phyloP scores from a whole-genome alignment of 192 early-diverging fungal genomes.

The Bifiguratus adelaidae region DNA sequence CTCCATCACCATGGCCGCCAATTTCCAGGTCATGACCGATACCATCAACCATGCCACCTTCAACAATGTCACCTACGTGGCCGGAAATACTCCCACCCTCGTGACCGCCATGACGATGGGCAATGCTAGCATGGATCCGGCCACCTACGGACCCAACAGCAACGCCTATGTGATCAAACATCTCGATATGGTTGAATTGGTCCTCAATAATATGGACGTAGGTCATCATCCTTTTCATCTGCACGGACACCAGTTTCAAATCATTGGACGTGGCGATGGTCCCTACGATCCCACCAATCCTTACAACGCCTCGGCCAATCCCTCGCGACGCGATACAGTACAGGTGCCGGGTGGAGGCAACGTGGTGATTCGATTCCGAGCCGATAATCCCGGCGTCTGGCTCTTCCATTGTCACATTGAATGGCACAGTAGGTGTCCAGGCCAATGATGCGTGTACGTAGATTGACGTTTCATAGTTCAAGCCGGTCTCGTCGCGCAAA shows the following conservation, averaged over 20 bases:
- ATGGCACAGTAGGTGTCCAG: slow-evolving; percentile 32
- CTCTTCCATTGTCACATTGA: slow-evolving; percentile 85
- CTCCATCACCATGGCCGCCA: slow-evolving; percentile 39
- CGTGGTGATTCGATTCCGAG: slow-evolving; percentile 59
- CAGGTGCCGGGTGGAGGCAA: slow-evolving; percentile 53
- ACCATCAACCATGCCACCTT: slow-evolving; percentile 74
- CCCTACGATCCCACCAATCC: slow-evolving; percentile 34
- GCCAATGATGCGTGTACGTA: slow-evolving; percentile 17
- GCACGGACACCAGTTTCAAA: slow-evolving; percentile 77
- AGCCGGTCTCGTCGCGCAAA: slow-evolving; percentile 55
- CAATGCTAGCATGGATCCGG: slow-evolving; percentile 10
- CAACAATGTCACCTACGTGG: slow-evolving; percentile 61
- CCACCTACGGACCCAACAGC: slow-evolving; percentile 54
- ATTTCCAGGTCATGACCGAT: slow-evolving; percentile 54
- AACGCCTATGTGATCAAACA: slow-evolving; percentile 52
- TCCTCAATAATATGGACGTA: slow-evolving; percentile 64
- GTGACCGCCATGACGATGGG: slow-evolving; percentile 55
- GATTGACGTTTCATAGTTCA: too few species aligned
- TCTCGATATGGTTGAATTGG: slow-evolving; percentile 53
- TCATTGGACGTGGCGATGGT: slow-evolving; percentile 51
- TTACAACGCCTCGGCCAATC: slow-evolving; percentile 35
- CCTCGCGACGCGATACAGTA: slow-evolving; percentile 69
- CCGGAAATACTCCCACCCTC: slow-evolving; percentile 52
- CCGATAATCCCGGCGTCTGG: slow-evolving; percentile 78
- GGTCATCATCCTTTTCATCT: slow-evolving; percentile 73